phyloP scores from a whole-genome alignment of 1,284 basidiomycete species.

The Meripilus lineatus region DNA sequence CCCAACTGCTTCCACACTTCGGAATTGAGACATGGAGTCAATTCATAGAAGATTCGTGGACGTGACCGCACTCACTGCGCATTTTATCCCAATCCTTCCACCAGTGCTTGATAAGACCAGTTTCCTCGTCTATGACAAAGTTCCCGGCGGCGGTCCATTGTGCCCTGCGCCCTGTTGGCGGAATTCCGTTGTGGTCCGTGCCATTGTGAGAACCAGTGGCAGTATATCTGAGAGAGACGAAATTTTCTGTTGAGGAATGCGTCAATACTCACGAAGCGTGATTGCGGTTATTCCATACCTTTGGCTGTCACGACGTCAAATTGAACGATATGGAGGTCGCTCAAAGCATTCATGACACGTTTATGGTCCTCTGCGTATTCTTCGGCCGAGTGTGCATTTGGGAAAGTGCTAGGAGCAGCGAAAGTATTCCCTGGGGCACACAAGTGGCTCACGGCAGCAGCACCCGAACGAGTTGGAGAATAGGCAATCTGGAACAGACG shows the following conservation, averaged over 20 bases:
- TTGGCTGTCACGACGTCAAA: conserved; percentile 15
- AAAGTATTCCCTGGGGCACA: conserved; percentile 13
- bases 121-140: conserved; percentile 14
- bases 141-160: conserved; percentile 17
- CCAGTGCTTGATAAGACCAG: conserved; percentile 14
- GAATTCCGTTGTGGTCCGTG: conserved; percentile 12
- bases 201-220: conserved; percentile 15
- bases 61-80: conserved; percentile 11
- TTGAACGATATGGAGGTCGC: conserved; percentile 13
- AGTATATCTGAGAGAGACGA: conserved; percentile 14
- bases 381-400: conserved; percentile 13
- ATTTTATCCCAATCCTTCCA: conserved; percentile 19
- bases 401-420: conserved; percentile 14
- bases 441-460: conserved; percentile 11
- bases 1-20: conserved; percentile 17
- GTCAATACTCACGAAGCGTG: neutral
- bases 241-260: conserved; percentile 10
- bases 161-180: conserved; percentile 10
- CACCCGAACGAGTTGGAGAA: conserved; percentile 12
- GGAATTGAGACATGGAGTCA: neutral
- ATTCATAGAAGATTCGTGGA: neutral
- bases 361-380: conserved; percentile 13
- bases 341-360: conserved; percentile 15
- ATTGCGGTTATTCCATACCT: conserved; percentile 5
- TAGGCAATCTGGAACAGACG: conserved; percentile 12